Conservation (phyloP, 202 grass and related monocot genomes). For the Panicum hallii region DNA sequence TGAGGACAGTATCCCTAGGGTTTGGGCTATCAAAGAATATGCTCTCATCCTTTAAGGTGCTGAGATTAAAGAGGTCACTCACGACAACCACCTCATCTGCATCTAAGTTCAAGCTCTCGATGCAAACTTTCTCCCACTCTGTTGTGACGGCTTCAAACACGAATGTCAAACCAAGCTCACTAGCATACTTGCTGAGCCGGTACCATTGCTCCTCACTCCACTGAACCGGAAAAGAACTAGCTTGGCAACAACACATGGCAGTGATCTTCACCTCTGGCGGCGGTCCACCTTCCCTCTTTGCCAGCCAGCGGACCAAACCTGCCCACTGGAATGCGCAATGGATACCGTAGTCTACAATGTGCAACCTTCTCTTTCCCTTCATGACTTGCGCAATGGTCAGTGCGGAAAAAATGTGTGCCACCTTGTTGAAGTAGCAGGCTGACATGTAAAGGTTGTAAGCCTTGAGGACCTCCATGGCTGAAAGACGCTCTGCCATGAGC, state of each 20-base stretch:
- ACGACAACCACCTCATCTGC: slow-evolving; percentile 69
- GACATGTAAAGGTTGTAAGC: slow-evolving; percentile 63
- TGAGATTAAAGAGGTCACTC: slow-evolving; percentile 60
- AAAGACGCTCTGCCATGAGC: slow-evolving; percentile 48
- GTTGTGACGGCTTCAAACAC: slow-evolving; percentile 50
- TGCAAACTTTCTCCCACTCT: slow-evolving; percentile 58
- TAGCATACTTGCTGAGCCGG: slow-evolving; percentile 53
- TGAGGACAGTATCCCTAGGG: slow-evolving; percentile 64
- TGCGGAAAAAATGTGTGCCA: slow-evolving; percentile 50
- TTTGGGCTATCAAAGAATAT: slow-evolving; percentile 50
- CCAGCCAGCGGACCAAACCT: slow-evolving; percentile 50
- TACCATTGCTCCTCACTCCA: slow-evolving; percentile 57
- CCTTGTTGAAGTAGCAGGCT: slow-evolving; percentile 62
- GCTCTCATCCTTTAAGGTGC: slow-evolving; percentile 61
- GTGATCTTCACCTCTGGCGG: slow-evolving; percentile 67
- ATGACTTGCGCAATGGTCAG: slow-evolving; percentile 45
- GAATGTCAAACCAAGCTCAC: slow-evolving; percentile 59
- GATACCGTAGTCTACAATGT: slow-evolving; percentile 69
- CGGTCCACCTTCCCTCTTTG: slow-evolving; percentile 43
- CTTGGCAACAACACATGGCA: slow-evolving; percentile 38
- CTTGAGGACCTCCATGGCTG: slow-evolving; percentile 49
- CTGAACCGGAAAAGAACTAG: slow-evolving; percentile 50
- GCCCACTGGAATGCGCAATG: slow-evolving; percentile 51
- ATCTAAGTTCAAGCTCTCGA: slow-evolving; percentile 49
- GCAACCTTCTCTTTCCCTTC: slow-evolving; percentile 47